These are phyloP conservation scores for Sisymbrium altissimum DNA, from an alignment of 345 rosid genomes.

Conservation along the genomic window DNA sequence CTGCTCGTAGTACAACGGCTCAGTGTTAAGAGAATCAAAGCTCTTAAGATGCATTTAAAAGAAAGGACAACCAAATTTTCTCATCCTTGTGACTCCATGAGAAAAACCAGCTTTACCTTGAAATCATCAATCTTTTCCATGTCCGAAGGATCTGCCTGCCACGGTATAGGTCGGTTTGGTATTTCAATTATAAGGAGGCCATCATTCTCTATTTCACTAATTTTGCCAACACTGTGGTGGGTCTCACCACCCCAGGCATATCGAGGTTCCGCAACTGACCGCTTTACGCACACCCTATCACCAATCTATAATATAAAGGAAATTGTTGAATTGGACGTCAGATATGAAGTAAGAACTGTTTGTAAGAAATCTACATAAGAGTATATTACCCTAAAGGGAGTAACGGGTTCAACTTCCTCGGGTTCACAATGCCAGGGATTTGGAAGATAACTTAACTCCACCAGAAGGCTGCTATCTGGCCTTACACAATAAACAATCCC, in stretches of 20 bases:
- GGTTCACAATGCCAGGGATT: slow-evolving; percentile 98
- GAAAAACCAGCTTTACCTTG: slow-evolving; percentile 56
- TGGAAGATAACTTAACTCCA: slow-evolving; percentile 86
- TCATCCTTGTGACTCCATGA: slow-evolving; percentile 8
- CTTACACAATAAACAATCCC: slow-evolving; percentile 91
- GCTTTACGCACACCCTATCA: slow-evolving; percentile 86
- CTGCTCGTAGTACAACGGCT: slow-evolving; percentile 39
- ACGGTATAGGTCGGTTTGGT: slow-evolving; percentile 80
- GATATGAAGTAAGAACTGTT: slow-evolving; percentile 10
- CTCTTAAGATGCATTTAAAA: slow-evolving; percentile 3
- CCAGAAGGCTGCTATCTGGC: slow-evolving; percentile 89
- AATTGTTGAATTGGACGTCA: slow-evolving; percentile 2
- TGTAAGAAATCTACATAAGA: slow-evolving; percentile 17
- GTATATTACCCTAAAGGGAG: slow-evolving; percentile 77
- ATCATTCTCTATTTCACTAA: slow-evolving; percentile 89
- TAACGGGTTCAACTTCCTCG: slow-evolving; percentile 88
- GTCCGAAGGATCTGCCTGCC: slow-evolving; percentile 99
- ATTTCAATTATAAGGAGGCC: slow-evolving; percentile 93
- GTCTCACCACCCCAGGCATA: slow-evolving; percentile 99
- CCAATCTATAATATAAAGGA: slow-evolving; percentile 66
- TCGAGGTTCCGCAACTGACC: slow-evolving; percentile 98
- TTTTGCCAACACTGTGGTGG: slow-evolving; percentile 95
- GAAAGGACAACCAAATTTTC: slow-evolving; percentile 1
- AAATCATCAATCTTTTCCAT: slow-evolving; percentile 97
- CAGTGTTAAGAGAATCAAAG: slow-evolving; percentile 16